phyloP scores from a whole-genome alignment of 768 basidiomycete species.

The Sutorius australiensis region DNA sequence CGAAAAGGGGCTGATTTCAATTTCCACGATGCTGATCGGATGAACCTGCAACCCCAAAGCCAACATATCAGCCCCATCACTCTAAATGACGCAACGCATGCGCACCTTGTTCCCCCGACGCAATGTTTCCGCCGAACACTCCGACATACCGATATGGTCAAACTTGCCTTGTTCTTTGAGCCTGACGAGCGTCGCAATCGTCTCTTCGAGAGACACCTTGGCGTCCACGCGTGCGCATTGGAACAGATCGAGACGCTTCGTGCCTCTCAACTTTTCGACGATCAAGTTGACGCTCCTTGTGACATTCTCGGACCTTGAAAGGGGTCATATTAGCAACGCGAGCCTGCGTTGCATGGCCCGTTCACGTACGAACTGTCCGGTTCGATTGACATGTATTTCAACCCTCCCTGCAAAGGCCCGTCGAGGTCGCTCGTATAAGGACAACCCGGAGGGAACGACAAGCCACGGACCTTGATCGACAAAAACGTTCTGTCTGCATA shows the following conservation, averaged over 20 bases:
- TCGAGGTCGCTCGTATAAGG: background rate
- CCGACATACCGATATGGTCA: slow-evolving; percentile 56
- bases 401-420: background rate
- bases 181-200: slow-evolving; percentile 38
- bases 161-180: slow-evolving; percentile 32
- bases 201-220: slow-evolving; percentile 43
- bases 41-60: slow-evolving; percentile 35
- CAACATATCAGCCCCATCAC: background rate
- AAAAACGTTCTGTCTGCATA: slow-evolving; percentile 32
- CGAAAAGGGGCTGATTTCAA: slow-evolving; percentile 61
- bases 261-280: slow-evolving; percentile 43
- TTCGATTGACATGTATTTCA: background rate
- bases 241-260: slow-evolving; percentile 58
- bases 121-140: slow-evolving; percentile 46
- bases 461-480: slow-evolving; percentile 32
- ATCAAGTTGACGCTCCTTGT: slow-evolving; percentile 44
- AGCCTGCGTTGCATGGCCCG: slow-evolving; percentile 20
- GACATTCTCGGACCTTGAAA: slow-evolving; percentile 37
- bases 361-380: slow-evolving; percentile 24
- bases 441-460: background rate
- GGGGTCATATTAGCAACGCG: background rate
- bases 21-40: slow-evolving; percentile 58
- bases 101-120: slow-evolving; percentile 30
- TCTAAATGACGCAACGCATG: background rate
- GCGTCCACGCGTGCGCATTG: slow-evolving; percentile 48